Conservation (phyloP, 225 moss, liverwort and hornwort species). For the Pleurozium schreberi region DNA sequence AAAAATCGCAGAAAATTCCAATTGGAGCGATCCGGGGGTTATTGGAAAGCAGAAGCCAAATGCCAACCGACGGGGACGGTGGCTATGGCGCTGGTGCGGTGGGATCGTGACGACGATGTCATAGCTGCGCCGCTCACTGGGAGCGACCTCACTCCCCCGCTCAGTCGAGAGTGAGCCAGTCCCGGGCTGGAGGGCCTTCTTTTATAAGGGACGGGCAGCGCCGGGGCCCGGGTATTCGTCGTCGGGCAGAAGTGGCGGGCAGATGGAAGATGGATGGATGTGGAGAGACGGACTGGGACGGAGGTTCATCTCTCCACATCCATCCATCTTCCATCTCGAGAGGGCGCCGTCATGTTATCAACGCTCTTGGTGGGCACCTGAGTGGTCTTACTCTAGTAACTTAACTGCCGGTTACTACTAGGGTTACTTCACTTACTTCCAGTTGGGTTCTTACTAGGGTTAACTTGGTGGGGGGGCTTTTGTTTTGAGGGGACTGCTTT, state of each 20-base stretch:
- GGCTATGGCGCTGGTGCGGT: not conserved
- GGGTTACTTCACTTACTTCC: too few species aligned
- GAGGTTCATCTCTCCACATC: not conserved
- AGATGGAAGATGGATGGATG: not conserved
- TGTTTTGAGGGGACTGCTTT: not conserved
- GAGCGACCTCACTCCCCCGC: slow-evolving; percentile 27
- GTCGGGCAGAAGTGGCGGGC: not conserved
- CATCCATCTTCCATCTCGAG: too few species aligned
- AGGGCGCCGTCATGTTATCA: not conserved
- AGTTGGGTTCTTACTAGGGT: not conserved
- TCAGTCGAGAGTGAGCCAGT: not conserved
- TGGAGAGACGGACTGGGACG: not conserved
- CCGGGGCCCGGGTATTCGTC: not conserved
- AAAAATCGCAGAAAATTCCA: slow-evolving; percentile 1
- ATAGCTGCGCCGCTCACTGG: slow-evolving; percentile 1
- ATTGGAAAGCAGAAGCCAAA: not conserved
- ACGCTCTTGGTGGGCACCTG: not conserved
- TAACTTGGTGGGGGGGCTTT: not conserved
- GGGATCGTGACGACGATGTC: not conserved
- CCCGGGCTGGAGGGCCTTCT: not conserved
- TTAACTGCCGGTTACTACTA: not conserved
- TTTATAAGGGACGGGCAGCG: not conserved
- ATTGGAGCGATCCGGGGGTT: not conserved
- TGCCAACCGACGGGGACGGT: not conserved
- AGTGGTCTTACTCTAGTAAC: not conserved